Percentiles rank a stretch among this genome's conserved stretches.
phyloP scores from a whole-genome alignment of 2,329 filamentous ascomycete species.

The Penicillium sp. region DNA sequence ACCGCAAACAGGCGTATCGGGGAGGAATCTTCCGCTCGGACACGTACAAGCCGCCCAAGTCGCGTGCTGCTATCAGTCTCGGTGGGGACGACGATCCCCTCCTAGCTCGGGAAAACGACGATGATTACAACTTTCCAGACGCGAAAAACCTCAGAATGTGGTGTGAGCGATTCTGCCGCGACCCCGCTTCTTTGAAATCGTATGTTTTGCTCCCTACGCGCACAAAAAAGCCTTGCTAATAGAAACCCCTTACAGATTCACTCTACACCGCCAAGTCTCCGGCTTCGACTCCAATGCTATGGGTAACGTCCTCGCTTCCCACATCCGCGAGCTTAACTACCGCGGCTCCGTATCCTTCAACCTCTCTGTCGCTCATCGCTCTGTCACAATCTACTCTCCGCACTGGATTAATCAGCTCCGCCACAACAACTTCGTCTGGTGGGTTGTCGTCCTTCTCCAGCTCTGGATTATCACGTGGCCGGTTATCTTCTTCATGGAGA shows the following conservation, averaged over 20 bases:
- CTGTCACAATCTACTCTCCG: constrained; percentile 39
- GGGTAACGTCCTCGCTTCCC: constrained; percentile 30
- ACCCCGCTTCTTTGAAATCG: constrained; percentile 39
- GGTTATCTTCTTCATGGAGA: constrained; percentile 37
- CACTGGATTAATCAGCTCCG: constrained; percentile 40
- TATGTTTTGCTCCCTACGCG: constrained; percentile 14
- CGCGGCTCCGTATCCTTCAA: constrained; percentile 31
- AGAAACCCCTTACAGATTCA: constrained; percentile 22
- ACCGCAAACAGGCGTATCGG: constrained; percentile 13
- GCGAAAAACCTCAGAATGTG: constrained; percentile 20
- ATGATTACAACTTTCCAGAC: background rate
- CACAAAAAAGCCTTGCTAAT: background rate
- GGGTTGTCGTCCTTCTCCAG: constrained; percentile 36
- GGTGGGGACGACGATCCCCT: constrained; percentile 16
- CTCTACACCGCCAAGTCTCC: constrained; percentile 29
- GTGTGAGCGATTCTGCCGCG: constrained; percentile 39
- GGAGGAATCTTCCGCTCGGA: constrained; percentile 19
- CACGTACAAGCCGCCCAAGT: constrained; percentile 14
- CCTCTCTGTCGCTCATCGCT: constrained; percentile 23
- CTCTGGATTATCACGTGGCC: constrained; percentile 44
- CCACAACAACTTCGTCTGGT: constrained; percentile 36
- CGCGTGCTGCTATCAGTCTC: background rate
- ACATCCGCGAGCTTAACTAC: constrained; percentile 41
- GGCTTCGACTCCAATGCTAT: constrained; percentile 31
- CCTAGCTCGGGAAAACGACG: constrained; percentile 4